These are phyloP conservation scores for Simmondsia chinensis DNA, from an alignment of 148 eudicot species.

Conservation along the genomic window DNA sequence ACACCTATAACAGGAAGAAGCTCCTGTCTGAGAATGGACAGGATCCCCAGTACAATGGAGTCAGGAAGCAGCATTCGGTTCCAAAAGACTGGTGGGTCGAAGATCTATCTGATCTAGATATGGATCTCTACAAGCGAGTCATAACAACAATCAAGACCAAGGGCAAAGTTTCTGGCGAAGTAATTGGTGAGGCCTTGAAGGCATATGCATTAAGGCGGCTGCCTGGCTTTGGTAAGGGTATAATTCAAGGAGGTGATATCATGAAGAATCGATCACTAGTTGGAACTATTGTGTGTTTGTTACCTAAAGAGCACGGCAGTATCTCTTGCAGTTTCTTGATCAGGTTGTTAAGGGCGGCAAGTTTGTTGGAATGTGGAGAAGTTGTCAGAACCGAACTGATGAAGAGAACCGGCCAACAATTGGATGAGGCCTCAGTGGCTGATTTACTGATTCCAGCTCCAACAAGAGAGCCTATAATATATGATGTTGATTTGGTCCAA, in stretches of 20 bases:
- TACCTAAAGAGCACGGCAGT: conserved; percentile 55
- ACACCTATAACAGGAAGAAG: conserved; percentile 69
- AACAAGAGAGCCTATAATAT: conserved; percentile 36
- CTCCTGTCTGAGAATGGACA: conserved; percentile 56
- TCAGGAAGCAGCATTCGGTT: conserved; percentile 48
- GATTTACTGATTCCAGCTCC: conserved; percentile 60
- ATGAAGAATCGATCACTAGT: conserved; percentile 40
- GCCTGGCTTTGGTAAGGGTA: conserved; percentile 54
- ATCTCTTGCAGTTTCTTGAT: conserved; percentile 64
- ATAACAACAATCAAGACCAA: conserved; percentile 45
- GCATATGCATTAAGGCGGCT: conserved; percentile 54
- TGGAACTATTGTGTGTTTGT: conserved; percentile 42
- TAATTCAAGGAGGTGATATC: conserved; percentile 42
- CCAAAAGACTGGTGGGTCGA: conserved; percentile 99
- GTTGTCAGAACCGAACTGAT: conserved; percentile 34
- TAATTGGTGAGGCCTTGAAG: conserved; percentile 70
- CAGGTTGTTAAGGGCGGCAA: conserved; percentile 47
- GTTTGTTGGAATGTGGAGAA: conserved; percentile 55
- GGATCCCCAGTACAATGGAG: conserved; percentile 46
- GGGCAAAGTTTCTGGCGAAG: conserved; percentile 39
- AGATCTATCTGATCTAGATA: conserved; percentile 73
- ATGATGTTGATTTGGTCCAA: conserved; percentile 46
- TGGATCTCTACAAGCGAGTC: conserved; percentile 64
- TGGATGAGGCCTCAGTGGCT: conserved; percentile 69
- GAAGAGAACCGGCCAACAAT: conserved; percentile 52